These are phyloP conservation scores for Bolboschoenus planiculmis DNA, from an alignment of 176 grass and related monocot genomes.

Conservation along the genomic window DNA sequence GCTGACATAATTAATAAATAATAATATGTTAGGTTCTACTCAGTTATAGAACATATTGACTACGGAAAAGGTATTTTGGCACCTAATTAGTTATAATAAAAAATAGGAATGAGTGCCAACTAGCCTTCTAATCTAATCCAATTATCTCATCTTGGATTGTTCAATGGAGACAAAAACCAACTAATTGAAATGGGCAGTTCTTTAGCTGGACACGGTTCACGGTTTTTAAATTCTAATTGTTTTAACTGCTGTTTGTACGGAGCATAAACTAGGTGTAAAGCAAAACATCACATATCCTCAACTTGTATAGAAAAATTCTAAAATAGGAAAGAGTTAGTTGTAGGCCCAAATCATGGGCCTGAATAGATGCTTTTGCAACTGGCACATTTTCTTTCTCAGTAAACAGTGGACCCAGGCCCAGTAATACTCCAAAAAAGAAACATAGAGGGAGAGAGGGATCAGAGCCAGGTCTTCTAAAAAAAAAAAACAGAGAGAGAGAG, in stretches of 20 bases:
- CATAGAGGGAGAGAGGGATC: not conserved
- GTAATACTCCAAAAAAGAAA: not conserved
- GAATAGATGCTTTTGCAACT: not conserved
- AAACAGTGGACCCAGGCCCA: not conserved
- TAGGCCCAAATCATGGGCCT: not conserved
- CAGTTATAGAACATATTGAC: not conserved
- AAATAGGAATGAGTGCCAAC: not conserved
- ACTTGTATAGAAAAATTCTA: not conserved
- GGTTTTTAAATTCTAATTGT: too few relatives aligned
- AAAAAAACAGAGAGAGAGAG: too few relatives aligned
- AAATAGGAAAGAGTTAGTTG: not conserved
- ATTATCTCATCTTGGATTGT: not conserved
- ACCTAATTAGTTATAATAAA: not conserved
- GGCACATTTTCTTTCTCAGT: conserved; percentile 7
- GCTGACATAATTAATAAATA: not conserved
- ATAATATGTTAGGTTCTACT: not conserved
- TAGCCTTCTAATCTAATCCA: not conserved
- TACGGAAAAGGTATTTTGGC: not conserved
- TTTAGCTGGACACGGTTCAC: not conserved
- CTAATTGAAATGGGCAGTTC: not conserved
- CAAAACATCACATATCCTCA: not conserved
- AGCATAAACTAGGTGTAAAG: not conserved
- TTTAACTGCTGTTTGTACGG: not conserved
- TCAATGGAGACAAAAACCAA: not conserved
- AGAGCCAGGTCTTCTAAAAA: not conserved